phyloP scores from a whole-genome alignment of 1,139 yeast genomes.

The Blastobotrys illinoisensis region DNA sequence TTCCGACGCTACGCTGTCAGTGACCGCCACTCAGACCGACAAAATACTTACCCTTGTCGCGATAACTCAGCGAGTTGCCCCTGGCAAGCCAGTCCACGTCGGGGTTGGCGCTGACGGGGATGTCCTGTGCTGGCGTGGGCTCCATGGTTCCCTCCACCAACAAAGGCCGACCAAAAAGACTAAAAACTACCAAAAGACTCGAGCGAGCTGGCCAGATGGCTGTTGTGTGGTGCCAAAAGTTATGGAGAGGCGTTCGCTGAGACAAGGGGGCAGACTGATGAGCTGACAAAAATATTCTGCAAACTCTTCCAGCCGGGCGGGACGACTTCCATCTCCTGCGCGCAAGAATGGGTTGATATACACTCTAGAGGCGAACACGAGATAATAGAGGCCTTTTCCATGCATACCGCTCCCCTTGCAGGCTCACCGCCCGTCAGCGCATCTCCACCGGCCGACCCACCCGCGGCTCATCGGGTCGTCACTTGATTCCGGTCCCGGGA shows the following conservation, averaged over 20 bases:
- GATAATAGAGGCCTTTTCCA: neutral
- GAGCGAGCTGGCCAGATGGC: no score
- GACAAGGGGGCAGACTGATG: neutral
- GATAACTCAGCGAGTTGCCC: constrained; percentile 41
- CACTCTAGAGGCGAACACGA: neutral
- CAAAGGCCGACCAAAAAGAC: no score
- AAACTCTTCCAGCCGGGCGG: neutral
- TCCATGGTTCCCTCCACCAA: neutral
- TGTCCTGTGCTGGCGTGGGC: neutral
- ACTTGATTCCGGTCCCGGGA: neutral
- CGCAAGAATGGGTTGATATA: no score
- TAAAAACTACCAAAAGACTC: no score
- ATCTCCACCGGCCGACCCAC: no score
- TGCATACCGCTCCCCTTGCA: neutral
- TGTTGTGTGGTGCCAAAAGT: no score
- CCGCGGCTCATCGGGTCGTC: neutral
- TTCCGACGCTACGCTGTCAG: neutral
- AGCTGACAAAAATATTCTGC: neutral
- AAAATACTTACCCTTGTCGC: constrained; percentile 36
- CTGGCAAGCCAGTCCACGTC: constrained; percentile 75
- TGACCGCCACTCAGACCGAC: neutral
- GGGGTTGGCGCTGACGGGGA: constrained; percentile 41
- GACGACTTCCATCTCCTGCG: no score
- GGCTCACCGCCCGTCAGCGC: neutral
- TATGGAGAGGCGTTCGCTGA: no score